A percentile compares a stretch with the other conserved stretches of the same genome.
phyloP scores from a whole-genome alignment of 768 basidiomycete genomes.

The Megacollybia marginata region DNA sequence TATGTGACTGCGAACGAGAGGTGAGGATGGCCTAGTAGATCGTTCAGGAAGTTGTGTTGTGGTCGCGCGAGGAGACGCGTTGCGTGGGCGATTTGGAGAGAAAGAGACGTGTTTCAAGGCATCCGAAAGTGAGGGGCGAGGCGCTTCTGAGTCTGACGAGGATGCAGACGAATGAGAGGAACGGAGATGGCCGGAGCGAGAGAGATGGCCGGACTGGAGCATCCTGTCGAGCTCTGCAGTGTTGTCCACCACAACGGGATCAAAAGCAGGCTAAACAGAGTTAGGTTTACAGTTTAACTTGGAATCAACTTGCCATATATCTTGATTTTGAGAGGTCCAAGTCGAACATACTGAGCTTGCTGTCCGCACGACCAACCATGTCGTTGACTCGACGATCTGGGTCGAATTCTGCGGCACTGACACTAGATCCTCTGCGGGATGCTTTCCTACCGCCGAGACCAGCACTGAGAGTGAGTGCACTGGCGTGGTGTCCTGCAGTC shows the following conservation, averaged over 20 bases:
- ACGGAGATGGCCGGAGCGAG: constrained; percentile 33
- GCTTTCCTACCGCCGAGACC: constrained; percentile 57
- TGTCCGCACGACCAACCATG: constrained; percentile 58
- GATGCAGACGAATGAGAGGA: constrained; percentile 39
- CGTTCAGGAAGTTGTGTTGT: neutral
- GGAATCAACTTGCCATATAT: constrained; percentile 31
- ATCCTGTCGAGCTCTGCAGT: constrained; percentile 57
- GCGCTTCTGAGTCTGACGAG: constrained; percentile 42
- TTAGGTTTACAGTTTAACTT: neutral
- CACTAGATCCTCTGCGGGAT: constrained; percentile 39
- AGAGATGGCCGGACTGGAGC: constrained; percentile 44
- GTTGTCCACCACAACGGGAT: constrained; percentile 54
- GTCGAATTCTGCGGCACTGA: constrained; percentile 80
- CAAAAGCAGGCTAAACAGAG: constrained; percentile 24
- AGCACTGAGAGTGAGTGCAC: constrained; percentile 77
- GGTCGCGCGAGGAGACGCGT: constrained; percentile 18
- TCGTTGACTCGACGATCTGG: constrained; percentile 73
- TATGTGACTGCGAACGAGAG: constrained; percentile 1
- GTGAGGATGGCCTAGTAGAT: neutral
- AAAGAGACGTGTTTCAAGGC: constrained; percentile 64
- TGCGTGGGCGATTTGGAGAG: constrained; percentile 70
- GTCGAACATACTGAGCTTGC: constrained; percentile 51
- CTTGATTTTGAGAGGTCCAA: constrained; percentile 43
- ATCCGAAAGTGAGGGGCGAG: constrained; percentile 62
- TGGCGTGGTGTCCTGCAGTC: constrained; percentile 86